Percentiles rank a stretch among this genome's conserved stretches.
These are phyloP conservation scores for Rubroboletus pulcherrimus DNA, from an alignment of 768 basidiomycete species.

Conservation along the genomic window DNA sequence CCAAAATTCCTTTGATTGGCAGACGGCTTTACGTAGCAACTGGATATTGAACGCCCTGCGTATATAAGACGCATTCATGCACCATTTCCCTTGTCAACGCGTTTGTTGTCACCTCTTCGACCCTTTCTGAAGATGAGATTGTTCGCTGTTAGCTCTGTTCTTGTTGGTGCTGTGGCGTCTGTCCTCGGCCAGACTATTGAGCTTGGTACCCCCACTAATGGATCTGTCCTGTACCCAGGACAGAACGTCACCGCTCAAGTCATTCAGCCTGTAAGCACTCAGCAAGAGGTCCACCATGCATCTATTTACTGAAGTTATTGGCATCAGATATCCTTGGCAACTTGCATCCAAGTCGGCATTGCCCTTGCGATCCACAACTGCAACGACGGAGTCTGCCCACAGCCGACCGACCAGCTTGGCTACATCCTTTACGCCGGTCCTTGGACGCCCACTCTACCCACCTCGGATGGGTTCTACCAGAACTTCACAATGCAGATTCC, in stretches of 20 bases:
- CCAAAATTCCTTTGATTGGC: no score
- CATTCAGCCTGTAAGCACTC: slow-evolving; percentile 19
- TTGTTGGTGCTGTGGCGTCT: slow-evolving; percentile 4
- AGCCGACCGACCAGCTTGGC: slow-evolving; percentile 20
- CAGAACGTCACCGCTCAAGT: slow-evolving; percentile 19
- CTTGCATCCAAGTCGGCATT: slow-evolving; percentile 29
- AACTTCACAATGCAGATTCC: slow-evolving; percentile 26
- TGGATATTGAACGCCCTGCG: not conserved
- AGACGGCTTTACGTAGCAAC: not conserved
- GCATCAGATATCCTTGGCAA: slow-evolving; percentile 16
- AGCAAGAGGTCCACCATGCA: not conserved
- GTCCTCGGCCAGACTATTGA: slow-evolving; percentile 28
- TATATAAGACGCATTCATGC: slow-evolving; percentile 2
- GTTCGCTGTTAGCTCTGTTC: slow-evolving; percentile 1
- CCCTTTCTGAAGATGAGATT: slow-evolving; percentile 15
- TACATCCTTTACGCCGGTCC: slow-evolving; percentile 28
- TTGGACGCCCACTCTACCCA: slow-evolving; percentile 21
- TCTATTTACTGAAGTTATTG: not conserved
- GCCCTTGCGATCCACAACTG: slow-evolving; percentile 25
- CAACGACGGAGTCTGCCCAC: slow-evolving; percentile 20
- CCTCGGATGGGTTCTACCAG: slow-evolving; percentile 24
- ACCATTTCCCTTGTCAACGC: not conserved
- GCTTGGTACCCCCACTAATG: slow-evolving; percentile 21
- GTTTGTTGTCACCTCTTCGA: not conserved
- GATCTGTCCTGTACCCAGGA: slow-evolving; percentile 16